A percentile compares a stretch with the other conserved stretches of the same genome.
Evolutionary conservation across 2,329 filamentous ascomycete species (phyloP).

Genomic region (Alternaria solani): DNA sequence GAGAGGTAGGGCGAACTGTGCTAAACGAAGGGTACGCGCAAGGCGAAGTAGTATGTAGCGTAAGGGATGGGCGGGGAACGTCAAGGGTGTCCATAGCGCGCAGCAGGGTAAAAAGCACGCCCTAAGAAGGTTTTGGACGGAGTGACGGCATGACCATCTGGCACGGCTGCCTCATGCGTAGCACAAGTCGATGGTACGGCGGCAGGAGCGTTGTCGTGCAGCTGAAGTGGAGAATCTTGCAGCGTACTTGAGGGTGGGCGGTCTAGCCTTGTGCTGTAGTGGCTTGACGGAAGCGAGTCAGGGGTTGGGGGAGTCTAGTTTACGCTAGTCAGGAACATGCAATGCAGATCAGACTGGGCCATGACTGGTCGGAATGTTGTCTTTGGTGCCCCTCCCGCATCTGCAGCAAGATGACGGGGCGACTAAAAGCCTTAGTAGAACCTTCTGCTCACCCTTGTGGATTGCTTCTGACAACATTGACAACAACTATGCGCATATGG

Average conservation of each 20-base stretch:
- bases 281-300: conserved; percentile 24
- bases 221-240: conserved; percentile 26
- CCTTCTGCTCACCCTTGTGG: conserved; percentile 5
- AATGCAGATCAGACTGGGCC: conserved; percentile 26
- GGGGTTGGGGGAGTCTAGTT: conserved; percentile 25
- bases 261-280: conserved; percentile 28
- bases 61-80: conserved; percentile 13
- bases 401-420: conserved; percentile 29
- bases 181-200: conserved; percentile 31
- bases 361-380: conserved; percentile 29
- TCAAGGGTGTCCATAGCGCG: conserved; percentile 4
- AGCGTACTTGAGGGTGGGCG: conserved; percentile 21
- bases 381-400: conserved; percentile 25
- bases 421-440: conserved; percentile 1
- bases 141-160: conserved; percentile 31
- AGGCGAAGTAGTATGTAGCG: neutral
- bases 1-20: conserved; percentile 13
- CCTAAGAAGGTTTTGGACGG: conserved; percentile 12
- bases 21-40: conserved; percentile 9
- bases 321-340: conserved; percentile 40
- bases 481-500: neutral
- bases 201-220: conserved; percentile 33
- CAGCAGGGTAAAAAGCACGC: conserved; percentile 1
- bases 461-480: conserved; percentile 1
- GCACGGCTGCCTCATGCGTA: conserved; percentile 19